A percentile compares a stretch with the other conserved stretches of the same genome.
These are phyloP conservation scores for Aureobasidium leucospermi DNA, from an alignment of 2,329 filamentous ascomycete genomes.

Conservation along the genomic window DNA sequence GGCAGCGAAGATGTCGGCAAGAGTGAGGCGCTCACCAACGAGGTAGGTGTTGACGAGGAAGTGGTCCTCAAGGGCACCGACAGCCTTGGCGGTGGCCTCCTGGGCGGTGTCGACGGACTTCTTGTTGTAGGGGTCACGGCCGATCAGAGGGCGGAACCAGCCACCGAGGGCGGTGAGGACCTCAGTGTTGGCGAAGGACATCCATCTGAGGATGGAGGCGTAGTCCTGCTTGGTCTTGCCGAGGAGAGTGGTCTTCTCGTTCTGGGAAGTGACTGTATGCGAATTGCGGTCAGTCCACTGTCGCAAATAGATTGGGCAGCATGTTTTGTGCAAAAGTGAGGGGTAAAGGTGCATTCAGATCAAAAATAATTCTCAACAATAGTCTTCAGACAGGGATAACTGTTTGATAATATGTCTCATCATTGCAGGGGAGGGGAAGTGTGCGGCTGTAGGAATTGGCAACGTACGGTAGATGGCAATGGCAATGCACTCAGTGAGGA, in stretches of 20 bases:
- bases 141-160: slow-evolving; percentile 84
- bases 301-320: slow-evolving; percentile 13
- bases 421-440: slow-evolving; percentile 44
- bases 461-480: slow-evolving; percentile 88
- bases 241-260: slow-evolving; percentile 84
- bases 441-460: neutral
- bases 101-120: slow-evolving; percentile 79
- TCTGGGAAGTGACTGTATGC: slow-evolving; percentile 87
- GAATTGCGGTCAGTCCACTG: slow-evolving; percentile 1
- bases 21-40: slow-evolving; percentile 92
- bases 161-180: slow-evolving; percentile 63
- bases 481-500: slow-evolving; percentile 82
- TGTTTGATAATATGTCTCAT: slow-evolving; percentile 69
- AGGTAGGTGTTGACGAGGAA: slow-evolving; percentile 92
- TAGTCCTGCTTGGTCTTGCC: slow-evolving; percentile 99
- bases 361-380: slow-evolving; percentile 85
- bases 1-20: slow-evolving; percentile 84
- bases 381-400: slow-evolving; percentile 99
- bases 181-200: slow-evolving; percentile 94
- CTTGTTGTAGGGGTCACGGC: slow-evolving; percentile 89
- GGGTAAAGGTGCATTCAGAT: slow-evolving; percentile 51
- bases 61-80: slow-evolving; percentile 75
- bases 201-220: slow-evolving; percentile 95
- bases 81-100: slow-evolving; percentile 60
- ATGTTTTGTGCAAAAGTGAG: neutral